Conservation (phyloP, 768 basidiomycete genomes). For the Hypholoma fasciculare region DNA sequence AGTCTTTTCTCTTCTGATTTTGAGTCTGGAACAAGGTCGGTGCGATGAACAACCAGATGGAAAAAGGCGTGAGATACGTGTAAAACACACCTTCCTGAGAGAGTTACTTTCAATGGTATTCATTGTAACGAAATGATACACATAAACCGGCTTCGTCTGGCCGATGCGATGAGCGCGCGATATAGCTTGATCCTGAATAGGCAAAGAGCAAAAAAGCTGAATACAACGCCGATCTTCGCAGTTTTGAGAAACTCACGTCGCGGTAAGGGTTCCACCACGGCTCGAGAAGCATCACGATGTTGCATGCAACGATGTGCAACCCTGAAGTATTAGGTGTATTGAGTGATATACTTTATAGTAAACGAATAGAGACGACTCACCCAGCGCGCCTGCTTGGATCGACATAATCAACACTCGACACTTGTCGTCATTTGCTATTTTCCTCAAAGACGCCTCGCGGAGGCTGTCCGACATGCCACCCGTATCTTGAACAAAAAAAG, state of each 20-base stretch:
- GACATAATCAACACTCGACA: neutral
- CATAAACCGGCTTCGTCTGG: conserved; percentile 13
- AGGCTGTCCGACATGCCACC: neutral
- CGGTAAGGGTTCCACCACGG: conserved; percentile 26
- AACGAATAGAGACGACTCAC: neutral
- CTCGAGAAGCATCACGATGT: conserved; percentile 22
- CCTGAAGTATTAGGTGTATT: conserved; percentile 1
- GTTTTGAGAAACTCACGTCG: conserved; percentile 10
- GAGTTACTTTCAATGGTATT: neutral
- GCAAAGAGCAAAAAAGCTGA: neutral
- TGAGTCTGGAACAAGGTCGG: neutral
- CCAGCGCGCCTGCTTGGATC: neutral
- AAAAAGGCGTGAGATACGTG: neutral
- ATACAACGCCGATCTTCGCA: neutral
- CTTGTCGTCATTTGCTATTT: neutral
- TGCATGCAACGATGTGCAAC: conserved; percentile 20
- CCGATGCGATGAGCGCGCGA: conserved; percentile 18
- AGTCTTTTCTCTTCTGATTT: no score
- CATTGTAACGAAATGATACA: conserved; percentile 4
- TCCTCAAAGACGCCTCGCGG: neutral
- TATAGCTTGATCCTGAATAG: conserved; percentile 21
- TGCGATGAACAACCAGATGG: neutral
- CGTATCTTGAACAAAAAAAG: neutral
- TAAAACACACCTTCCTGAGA: neutral
- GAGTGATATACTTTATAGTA: neutral